Conservation (phyloP, 768 basidiomycete species). For the Podaxis sp. region DNA sequence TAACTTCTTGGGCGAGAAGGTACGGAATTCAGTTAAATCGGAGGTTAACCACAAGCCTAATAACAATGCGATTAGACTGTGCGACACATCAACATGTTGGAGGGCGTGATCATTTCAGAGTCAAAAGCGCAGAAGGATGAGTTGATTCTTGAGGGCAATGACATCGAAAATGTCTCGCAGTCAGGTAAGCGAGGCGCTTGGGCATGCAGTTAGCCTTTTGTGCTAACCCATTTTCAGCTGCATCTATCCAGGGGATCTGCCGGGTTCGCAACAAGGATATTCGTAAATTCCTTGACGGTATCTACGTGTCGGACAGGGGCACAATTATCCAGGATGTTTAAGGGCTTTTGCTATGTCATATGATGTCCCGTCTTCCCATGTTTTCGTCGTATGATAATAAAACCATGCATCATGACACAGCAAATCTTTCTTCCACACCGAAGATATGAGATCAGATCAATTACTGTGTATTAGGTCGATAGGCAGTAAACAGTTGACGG, state of each 20-base stretch:
- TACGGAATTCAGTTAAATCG: slow-evolving; percentile 28
- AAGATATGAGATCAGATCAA: background rate
- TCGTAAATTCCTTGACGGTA: slow-evolving; percentile 96
- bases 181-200: slow-evolving; percentile 55
- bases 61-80: slow-evolving; percentile 59
- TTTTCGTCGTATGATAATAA: slow-evolving; percentile 14
- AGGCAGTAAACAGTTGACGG: background rate
- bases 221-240: slow-evolving; percentile 49
- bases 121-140: slow-evolving; percentile 95
- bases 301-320: slow-evolving; percentile 86
- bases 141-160: slow-evolving; percentile 90
- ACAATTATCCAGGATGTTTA: slow-evolving; percentile 52
- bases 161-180: slow-evolving; percentile 96
- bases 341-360: slow-evolving; percentile 10
- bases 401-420: slow-evolving; percentile 1
- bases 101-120: slow-evolving; percentile 81
- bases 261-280: slow-evolving; percentile 99
- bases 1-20: slow-evolving; percentile 95
- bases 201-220: background rate
- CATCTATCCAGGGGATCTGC: slow-evolving; percentile 95
- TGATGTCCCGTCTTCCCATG: slow-evolving; percentile 7
- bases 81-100: slow-evolving; percentile 89
- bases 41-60: background rate
- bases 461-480: background rate
- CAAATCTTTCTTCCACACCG: background rate